Conservation (phyloP, 2,329 filamentous ascomycete species). For the Gnomoniopsis sp. region DNA sequence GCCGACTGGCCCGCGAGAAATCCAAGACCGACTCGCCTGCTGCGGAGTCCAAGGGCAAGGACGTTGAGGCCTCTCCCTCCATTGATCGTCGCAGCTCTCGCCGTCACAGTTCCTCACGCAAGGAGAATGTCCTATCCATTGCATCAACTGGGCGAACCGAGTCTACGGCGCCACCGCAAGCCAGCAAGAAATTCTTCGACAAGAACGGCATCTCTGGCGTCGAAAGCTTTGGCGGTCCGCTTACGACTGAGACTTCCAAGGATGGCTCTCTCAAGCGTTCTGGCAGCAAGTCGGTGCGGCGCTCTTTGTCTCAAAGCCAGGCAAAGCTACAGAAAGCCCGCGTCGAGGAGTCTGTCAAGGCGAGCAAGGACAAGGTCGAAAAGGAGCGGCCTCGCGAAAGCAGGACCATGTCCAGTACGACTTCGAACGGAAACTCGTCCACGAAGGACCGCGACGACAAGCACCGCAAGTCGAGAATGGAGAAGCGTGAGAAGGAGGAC, state of each 20-base stretch:
- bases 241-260: constrained; percentile 5
- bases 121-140: constrained; percentile 22
- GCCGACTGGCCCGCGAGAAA: constrained; percentile 31
- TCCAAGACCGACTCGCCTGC: constrained; percentile 17
- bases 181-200: constrained; percentile 39
- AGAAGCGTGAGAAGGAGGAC: constrained; percentile 15
- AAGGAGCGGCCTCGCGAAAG: not conserved
- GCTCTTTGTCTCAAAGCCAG: constrained; percentile 26
- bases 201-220: constrained; percentile 35
- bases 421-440: not conserved
- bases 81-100: constrained; percentile 37
- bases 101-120: constrained; percentile 38
- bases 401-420: not conserved
- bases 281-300: constrained; percentile 21
- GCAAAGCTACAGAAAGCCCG: constrained; percentile 24
- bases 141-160: constrained; percentile 27
- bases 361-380: constrained; percentile 7
- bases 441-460: constrained; percentile 14
- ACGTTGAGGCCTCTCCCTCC: constrained; percentile 23
- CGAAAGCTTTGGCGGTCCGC: constrained; percentile 20
- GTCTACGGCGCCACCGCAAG: constrained; percentile 24
- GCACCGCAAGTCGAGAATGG: constrained; percentile 16
- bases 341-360: constrained; percentile 19
- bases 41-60: constrained; percentile 32
- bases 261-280: constrained; percentile 7